Evolutionary conservation across 1,284 basidiomycete genomes (phyloP).

Genomic region (Cryptococcus sp.): DNA sequence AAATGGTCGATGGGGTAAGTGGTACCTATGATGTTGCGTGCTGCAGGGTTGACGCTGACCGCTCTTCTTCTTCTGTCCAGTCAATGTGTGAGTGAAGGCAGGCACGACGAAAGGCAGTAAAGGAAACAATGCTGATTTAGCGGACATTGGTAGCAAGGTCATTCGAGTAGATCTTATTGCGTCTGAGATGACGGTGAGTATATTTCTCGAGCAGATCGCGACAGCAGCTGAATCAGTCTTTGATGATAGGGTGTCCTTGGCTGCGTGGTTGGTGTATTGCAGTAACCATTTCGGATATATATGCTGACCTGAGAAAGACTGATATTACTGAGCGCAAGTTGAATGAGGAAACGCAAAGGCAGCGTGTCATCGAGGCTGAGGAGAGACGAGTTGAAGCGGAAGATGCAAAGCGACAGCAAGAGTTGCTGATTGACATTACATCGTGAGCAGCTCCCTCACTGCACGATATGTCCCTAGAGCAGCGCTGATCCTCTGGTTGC

Average conservation of each 20-base stretch:
- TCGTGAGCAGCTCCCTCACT: slow-evolving; percentile 27
- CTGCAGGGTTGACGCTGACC: background rate
- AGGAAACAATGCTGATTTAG: slow-evolving; percentile 1
- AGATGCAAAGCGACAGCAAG: slow-evolving; percentile 49
- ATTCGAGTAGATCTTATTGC: slow-evolving; percentile 38
- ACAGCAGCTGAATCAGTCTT: background rate
- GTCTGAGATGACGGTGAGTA: slow-evolving; percentile 22
- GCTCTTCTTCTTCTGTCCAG: background rate
- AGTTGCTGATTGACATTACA: slow-evolving; percentile 52
- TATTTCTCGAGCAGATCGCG: background rate
- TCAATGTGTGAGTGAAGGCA: background rate
- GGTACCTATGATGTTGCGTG: background rate
- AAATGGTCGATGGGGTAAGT: slow-evolving; percentile 38
- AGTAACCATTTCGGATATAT: background rate
- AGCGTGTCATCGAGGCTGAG: slow-evolving; percentile 47
- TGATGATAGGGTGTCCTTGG: slow-evolving; percentile 33
- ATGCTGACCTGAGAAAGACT: slow-evolving; percentile 9
- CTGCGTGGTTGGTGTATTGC: slow-evolving; percentile 22
- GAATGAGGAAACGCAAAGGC: slow-evolving; percentile 43
- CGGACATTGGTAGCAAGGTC: slow-evolving; percentile 22
- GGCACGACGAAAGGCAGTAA: background rate
- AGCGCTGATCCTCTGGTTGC: background rate
- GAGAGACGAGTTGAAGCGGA: slow-evolving; percentile 48
- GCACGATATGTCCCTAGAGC: background rate
- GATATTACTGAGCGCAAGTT: slow-evolving; percentile 50